Base-by-base conservation (phyloP, 805 yeast species). In the Ascoidea asiatica region DNA sequence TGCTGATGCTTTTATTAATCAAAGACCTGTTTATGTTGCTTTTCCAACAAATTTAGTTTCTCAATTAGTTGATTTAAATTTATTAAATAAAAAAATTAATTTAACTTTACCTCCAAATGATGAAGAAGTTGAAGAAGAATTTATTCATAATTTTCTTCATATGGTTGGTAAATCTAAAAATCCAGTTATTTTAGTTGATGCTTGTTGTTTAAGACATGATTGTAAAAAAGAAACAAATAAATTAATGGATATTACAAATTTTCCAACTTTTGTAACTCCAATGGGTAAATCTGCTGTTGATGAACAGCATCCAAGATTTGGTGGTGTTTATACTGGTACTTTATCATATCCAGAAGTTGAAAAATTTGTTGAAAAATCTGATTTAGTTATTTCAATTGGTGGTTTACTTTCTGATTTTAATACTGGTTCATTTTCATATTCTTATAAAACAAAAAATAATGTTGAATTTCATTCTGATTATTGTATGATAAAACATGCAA, bases 21-120 rank as follows among this genome's bases (percentile, higher is more conserved):
- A 80, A 37, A 76, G 79, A 57, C 97, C 97, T 0, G 96, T 95
- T 15, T 88, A 82, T 55, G n/a, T n/a, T n/a, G n/a, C 58, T 88
- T 42, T 85, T 76, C 57, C 59, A 89, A 41, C 96, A 97, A 1
- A 64, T 73, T 39, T 89, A 88, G 57, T 59, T 84, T 51, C 73
- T 77, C 7, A 75, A 77, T 44, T 48, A 52, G 13, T 35, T 55
- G 4, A 67, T 77, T 45, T 64, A 63, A 46, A 57, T 59, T 8
- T 48, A 63, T 4, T 36, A 38, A 1, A 59, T 65, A 43, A 62
- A 78, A 38, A 48, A 56, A 5, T 50, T 49, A 5, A 67, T 70
- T 29, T 50, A 54, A 4, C 43, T 65, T 50, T 52, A 48, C 43
- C 56, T 56, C 43, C 49, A 50, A 17, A 49, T 57, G 48, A 53